Evolutionary conservation across 192 early-diverging fungal genomes (phyloP), one percentile per base, ranked within the genome.

Genomic region (Linnemannia elongata): DNA sequence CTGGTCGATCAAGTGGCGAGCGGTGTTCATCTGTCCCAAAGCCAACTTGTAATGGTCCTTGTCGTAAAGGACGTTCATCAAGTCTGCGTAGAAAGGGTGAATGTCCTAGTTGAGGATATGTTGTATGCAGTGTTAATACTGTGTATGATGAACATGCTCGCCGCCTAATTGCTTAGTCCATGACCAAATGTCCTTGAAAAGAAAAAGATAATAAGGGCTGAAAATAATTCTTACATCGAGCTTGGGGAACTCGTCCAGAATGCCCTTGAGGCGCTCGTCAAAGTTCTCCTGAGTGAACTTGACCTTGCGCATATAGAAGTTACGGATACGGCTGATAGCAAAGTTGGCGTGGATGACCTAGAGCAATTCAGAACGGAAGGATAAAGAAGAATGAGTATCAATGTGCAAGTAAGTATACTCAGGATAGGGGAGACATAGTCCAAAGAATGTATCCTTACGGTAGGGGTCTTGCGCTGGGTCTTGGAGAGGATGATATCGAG

Each of bases 41-140:
- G 98, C 98, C 47, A 99, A 94, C 91, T 99, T 99, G 92, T 99
- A 99, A 91, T 99, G 98, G 88, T 99, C 98, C 89, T 96, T 96
- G 92, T 99, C 98, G 91, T 99, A 99, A 72, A 99, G 94, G 36
- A 99, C 98, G 91, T 99, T 99, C 97, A 99, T 99, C 80, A 99
- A 91, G 88, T 99, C 98, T 20, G 98, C 94, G 89, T 99, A 99
- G 90, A 99, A 99, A 66, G 98, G 98, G 86, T 99, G 98, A 87
- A 99, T 98, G 90, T 99, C 95, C 95, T 96, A 90, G 1, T 39
- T 39, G 38, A 39, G 6, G 38, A 39, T 9, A 47, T 36, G 78
- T 5, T 42, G 44, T 39, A 22, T 41, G 13, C 1, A 10, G 3
- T 52, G 49, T 52, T 52, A 66, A 15, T 13, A 15, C 44, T 15